Evolutionary conservation across 1,284 basidiomycete genomes (phyloP).

Genomic region (Sporisorium iseilematis-ciliati): DNA sequence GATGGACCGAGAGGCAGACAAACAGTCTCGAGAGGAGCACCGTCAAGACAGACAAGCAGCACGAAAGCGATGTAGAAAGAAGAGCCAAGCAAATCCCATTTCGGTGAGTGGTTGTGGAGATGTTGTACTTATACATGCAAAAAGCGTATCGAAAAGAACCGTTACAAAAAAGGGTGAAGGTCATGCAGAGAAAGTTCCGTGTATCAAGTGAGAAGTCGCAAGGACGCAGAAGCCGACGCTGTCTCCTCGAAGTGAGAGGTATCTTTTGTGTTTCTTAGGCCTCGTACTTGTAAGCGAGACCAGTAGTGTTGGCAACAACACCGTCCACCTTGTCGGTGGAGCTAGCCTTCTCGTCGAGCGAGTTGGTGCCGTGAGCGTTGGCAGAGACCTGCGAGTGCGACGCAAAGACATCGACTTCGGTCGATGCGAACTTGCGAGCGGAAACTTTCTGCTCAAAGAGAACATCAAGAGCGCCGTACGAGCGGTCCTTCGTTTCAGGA

Average conservation of each 20-base stretch:
- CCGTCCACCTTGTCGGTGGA: slow-evolving; percentile 41
- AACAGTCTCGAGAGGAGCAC: too few relatives aligned
- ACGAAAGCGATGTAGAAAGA: too few relatives aligned
- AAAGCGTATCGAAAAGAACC: not conserved
- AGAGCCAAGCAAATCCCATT: too few relatives aligned
- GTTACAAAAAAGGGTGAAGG: not conserved
- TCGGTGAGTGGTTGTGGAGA: too few relatives aligned
- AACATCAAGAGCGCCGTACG: slow-evolving; percentile 71
- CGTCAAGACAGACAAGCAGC: too few relatives aligned
- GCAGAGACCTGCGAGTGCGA: slow-evolving; percentile 25
- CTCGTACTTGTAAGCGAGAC: slow-evolving; percentile 47
- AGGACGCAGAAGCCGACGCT: not conserved
- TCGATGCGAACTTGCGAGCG: slow-evolving; percentile 69
- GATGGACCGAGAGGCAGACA: too few relatives aligned
- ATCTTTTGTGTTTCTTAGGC: slow-evolving; percentile 13
- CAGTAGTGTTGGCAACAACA: slow-evolving; percentile 36
- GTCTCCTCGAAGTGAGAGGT: not conserved
- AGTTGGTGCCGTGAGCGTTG: slow-evolving; percentile 8
- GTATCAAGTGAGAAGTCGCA: not conserved
- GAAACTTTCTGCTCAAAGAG: slow-evolving; percentile 69
- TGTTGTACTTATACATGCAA: not conserved
- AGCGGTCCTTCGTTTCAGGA: slow-evolving; percentile 71
- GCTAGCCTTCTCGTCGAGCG: slow-evolving; percentile 29
- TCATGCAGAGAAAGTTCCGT: not conserved
- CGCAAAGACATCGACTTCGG: slow-evolving; percentile 65